Base-by-base conservation (phyloP, 805 yeast species). In the Ogataea chonburiensis region DNA sequence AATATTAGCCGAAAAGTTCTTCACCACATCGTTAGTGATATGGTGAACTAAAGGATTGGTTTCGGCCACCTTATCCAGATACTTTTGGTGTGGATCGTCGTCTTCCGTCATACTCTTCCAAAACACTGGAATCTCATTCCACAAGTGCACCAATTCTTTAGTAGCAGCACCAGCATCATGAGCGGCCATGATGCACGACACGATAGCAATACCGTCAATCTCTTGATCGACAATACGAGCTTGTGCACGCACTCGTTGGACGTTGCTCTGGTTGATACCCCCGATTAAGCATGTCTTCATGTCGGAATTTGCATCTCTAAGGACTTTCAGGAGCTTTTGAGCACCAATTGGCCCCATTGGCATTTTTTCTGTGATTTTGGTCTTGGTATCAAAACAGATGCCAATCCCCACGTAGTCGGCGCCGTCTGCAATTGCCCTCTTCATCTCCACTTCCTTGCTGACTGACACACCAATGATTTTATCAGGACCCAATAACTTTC, bases 341-440 rank as follows among this genome's bases (percentile, higher is more conserved):
- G 79, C 70, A 2, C 95, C 95, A 19, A 68, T 66, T 1, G 85
- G 76, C 0, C 96, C 96, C 50, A 84, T 74, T 8, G 83, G 83
- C 3, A 57, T 44, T 34, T 70, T 70, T 30, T 67, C 68, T 18
- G 77, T 61, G 37, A 71, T 60, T 49, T 88, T 88, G 1, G 97
- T 88, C 7, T 56, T 50, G 0, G 97, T 88, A 11, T 76, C 75
- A 55, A 73, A 89, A 3, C 85, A 73, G 5, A 91, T 78, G 3
- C 97, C 91, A 42, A 88, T 70, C 0, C 97, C 97, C 36, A 88
- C 75, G 54, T 88, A 88, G 56, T 88, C 95, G 9, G 71, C 66
- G 8, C 62, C 69, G 23, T 69, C 71, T 8, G 59, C 53, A 27
- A 76, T 62, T 0, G 77, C 87, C 14, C 55, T 60, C 18, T 61